Evolutionary conservation across 192 early-diverging fungal species (phyloP).

Genomic region (Rhizoclosmatium globosum): DNA sequence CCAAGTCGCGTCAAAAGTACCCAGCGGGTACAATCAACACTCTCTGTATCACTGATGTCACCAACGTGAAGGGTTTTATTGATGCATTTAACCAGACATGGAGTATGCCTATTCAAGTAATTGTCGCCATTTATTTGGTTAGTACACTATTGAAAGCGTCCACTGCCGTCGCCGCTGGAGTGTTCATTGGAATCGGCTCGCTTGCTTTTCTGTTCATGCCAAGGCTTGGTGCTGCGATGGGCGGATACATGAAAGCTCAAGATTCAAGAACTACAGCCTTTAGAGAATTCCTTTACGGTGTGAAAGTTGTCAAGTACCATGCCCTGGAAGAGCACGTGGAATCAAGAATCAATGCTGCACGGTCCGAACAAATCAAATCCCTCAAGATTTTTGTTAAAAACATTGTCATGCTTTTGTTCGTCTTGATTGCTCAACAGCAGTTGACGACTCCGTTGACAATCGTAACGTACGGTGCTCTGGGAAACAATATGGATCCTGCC

Average conservation of each 20-base stretch:
- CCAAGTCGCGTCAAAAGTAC: conserved; percentile 12
- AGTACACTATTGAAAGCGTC: background rate
- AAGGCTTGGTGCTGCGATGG: background rate
- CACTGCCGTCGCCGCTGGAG: conserved; percentile 46
- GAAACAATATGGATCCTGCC: background rate
- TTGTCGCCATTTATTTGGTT: conserved; percentile 19
- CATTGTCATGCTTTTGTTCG: conserved; percentile 52
- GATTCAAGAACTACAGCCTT: conserved; percentile 9
- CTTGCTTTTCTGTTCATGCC: conserved; percentile 7
- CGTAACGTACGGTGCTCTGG: conserved; percentile 15
- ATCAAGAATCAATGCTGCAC: background rate
- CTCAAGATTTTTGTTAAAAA: conserved; percentile 53
- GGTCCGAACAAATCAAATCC: conserved; percentile 27
- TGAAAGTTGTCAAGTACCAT: conserved; percentile 80
- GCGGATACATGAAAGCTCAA: background rate
- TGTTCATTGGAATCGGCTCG: conserved; percentile 67
- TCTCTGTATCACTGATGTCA: conserved; percentile 30
- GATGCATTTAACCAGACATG: background rate
- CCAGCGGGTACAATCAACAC: conserved; percentile 66
- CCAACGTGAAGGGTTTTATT: conserved; percentile 64
- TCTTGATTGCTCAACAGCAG: conserved; percentile 21
- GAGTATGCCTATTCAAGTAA: conserved; percentile 21
- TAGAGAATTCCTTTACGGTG: too few relatives aligned
- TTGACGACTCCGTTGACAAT: conserved; percentile 24
- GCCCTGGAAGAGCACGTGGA: conserved; percentile 61